Percentiles rank a stretch among this genome's conserved stretches.
Conservation (phyloP, 2,329 filamentous ascomycete genomes). For the Paecilomyces dactylethromorphus region DNA sequence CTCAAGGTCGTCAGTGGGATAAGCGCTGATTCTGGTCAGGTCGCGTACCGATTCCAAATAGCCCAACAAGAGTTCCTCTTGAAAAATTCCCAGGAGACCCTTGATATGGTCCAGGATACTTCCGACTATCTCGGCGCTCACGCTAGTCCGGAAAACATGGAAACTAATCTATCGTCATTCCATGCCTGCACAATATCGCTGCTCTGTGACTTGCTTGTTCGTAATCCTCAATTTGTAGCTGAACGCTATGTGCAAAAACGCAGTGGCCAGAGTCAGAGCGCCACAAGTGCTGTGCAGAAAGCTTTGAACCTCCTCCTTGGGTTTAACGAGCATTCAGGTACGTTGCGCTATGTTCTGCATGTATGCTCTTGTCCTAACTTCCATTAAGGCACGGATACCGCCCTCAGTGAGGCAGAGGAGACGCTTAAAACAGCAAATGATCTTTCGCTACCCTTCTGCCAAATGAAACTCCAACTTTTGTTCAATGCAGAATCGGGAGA, state of each 20-base stretch:
- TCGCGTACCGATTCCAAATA: constrained; percentile 35
- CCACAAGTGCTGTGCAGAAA: constrained; percentile 19
- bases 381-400: constrained; percentile 4
- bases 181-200: constrained; percentile 19
- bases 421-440: constrained; percentile 31
- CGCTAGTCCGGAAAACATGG: neutral
- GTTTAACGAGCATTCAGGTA: constrained; percentile 14
- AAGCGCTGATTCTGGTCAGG: constrained; percentile 8
- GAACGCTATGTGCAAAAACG: constrained; percentile 24
- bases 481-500: constrained; percentile 24
- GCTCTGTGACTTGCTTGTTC: constrained; percentile 27
- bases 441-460: constrained; percentile 38
- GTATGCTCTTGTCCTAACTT: constrained; percentile 6
- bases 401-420: constrained; percentile 25
- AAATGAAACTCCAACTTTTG: constrained; percentile 35
- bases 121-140: constrained; percentile 13
- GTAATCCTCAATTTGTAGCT: constrained; percentile 21
- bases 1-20: neutral
- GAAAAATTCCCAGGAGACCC: constrained; percentile 24
- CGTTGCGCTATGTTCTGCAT: constrained; percentile 3
- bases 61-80: constrained; percentile 32
- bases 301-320: constrained; percentile 28
- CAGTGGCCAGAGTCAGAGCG: constrained; percentile 18
- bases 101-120: constrained; percentile 28
- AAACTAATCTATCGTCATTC: constrained; percentile 10